A percentile compares a stretch with the other conserved stretches of the same genome.
Conservation (phyloP, 768 basidiomycete species). For the Peribolospora baueri region DNA sequence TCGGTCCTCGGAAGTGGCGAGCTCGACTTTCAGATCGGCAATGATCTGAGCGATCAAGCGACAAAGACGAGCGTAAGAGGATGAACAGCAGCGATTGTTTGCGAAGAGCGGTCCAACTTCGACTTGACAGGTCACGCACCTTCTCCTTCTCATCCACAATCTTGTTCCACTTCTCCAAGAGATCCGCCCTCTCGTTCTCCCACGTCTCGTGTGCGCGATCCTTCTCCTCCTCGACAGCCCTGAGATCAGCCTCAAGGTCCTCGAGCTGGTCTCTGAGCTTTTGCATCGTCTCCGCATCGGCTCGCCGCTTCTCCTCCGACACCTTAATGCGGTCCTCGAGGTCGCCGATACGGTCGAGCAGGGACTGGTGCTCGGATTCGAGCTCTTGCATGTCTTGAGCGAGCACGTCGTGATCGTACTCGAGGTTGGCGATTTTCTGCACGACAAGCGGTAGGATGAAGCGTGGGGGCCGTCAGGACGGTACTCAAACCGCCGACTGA, state of each 20-base stretch:
- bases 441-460: background rate
- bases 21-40: constrained; percentile 6
- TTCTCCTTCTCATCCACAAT: constrained; percentile 14
- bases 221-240: constrained; percentile 28
- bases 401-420: constrained; percentile 30
- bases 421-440: constrained; percentile 36
- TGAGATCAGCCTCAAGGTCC: constrained; percentile 34
- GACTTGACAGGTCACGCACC: constrained; percentile 1
- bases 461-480: background rate
- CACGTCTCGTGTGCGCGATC: constrained; percentile 17
- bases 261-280: constrained; percentile 18
- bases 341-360: constrained; percentile 25
- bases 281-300: constrained; percentile 30
- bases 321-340: constrained; percentile 38
- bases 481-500: background rate
- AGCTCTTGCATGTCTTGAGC: constrained; percentile 29
- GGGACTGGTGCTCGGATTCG: constrained; percentile 37
- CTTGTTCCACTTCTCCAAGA: constrained; percentile 7
- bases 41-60: background rate
- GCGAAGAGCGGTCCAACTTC: no score
- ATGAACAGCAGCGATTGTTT: background rate
- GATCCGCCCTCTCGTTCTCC: constrained; percentile 3
- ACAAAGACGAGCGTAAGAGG: background rate
- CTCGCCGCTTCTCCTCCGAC: constrained; percentile 29
- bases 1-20: constrained; percentile 21